Percentiles rank a stretch among this genome's conserved stretches.
Conservation (phyloP, 139 green algal species). For the Microglena sp. region DNA sequence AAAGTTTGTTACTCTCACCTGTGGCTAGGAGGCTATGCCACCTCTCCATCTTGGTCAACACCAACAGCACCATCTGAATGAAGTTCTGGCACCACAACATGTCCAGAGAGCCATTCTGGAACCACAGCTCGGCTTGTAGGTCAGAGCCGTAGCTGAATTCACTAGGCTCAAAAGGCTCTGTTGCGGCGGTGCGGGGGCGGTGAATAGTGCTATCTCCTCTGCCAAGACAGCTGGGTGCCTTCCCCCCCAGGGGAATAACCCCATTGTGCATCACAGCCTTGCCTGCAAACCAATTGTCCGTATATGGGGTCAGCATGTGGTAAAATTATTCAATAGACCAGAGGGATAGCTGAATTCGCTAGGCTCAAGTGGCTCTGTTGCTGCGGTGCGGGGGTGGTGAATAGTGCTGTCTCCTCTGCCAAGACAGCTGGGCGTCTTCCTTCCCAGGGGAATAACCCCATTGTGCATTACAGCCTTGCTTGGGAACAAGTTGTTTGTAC, state of each 20-base stretch:
- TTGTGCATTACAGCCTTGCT: too few relatives aligned
- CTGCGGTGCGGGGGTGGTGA: too few relatives aligned
- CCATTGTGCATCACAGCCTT: slow-evolving; percentile 19
- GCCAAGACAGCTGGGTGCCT: not conserved
- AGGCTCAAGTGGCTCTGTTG: too few relatives aligned
- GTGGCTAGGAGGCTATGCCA: slow-evolving; percentile 28
- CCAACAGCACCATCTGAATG: slow-evolving; percentile 18
- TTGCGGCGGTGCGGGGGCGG: too few relatives aligned
- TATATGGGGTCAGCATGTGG: too few relatives aligned
- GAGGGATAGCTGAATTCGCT: slow-evolving; percentile 28
- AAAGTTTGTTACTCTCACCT: too few relatives aligned
- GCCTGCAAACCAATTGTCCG: too few relatives aligned
- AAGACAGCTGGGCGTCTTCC: not conserved
- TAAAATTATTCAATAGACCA: too few relatives aligned
- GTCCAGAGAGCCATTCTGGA: slow-evolving; percentile 25
- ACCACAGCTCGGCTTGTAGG: slow-evolving; percentile 36
- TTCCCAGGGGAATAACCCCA: slow-evolving; percentile 9
- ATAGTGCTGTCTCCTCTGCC: too few relatives aligned
- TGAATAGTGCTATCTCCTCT: too few relatives aligned
- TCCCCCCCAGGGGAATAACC: slow-evolving; percentile 9
- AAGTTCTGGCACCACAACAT: slow-evolving; percentile 26
- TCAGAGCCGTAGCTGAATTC: slow-evolving; percentile 34
- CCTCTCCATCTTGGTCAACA: slow-evolving; percentile 25
- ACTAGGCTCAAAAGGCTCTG: slow-evolving; percentile 13
- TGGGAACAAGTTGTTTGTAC: too few relatives aligned